Evolutionary conservation across 306 rosid genomes (phyloP).

Genomic region (Alnus glutinosa): DNA sequence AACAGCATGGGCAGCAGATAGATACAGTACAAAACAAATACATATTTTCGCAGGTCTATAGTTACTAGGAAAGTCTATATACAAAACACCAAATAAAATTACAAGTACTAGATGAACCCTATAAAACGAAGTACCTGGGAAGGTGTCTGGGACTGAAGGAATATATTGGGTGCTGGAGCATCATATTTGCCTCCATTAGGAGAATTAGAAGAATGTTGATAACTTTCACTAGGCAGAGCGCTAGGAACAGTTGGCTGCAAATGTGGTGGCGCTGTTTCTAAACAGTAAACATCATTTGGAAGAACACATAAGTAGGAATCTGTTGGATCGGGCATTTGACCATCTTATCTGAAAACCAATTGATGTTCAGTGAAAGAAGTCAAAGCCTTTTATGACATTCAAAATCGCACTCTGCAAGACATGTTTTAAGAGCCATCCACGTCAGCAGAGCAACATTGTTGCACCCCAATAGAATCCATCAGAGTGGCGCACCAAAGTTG

Average conservation of each 20-base stretch:
- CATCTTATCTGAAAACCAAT: too few relatives aligned
- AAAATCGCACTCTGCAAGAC: too few relatives aligned
- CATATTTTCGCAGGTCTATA: not conserved
- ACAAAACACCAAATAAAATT: not conserved
- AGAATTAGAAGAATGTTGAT: too few relatives aligned
- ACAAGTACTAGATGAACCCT: not conserved
- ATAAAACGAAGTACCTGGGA: conserved; percentile 54
- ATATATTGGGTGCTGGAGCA: conserved; percentile 22
- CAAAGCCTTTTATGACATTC: too few relatives aligned
- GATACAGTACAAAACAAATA: not conserved
- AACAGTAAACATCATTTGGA: conserved; percentile 14
- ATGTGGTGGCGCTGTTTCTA: conserved; percentile 49
- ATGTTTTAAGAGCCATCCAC: too few relatives aligned
- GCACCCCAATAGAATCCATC: not conserved
- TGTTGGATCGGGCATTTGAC: too few relatives aligned
- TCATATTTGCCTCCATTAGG: too few relatives aligned
- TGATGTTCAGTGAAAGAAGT: too few relatives aligned
- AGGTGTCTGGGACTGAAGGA: conserved; percentile 67
- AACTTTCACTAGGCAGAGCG: too few relatives aligned
- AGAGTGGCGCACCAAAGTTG: not conserved
- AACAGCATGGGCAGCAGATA: not conserved
- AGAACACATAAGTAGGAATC: not conserved
- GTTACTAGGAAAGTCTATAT: not conserved
- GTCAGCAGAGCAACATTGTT: too few relatives aligned
- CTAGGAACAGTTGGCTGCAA: conserved; percentile 36